Base-by-base conservation (phyloP, 306 rosid species). In the Hippophae rhamnoides region DNA sequence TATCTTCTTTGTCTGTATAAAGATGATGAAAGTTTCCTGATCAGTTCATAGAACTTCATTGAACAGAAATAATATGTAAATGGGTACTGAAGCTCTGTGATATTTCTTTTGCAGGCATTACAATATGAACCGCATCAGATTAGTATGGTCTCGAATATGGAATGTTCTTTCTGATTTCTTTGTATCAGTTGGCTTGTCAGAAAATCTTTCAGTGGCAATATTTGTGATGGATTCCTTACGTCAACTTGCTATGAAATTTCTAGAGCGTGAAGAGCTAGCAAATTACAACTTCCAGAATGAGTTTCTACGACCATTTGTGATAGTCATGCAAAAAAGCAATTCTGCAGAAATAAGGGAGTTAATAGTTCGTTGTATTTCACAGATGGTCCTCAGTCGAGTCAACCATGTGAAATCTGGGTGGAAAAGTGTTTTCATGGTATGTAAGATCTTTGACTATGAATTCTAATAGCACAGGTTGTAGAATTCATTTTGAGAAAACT, bases 141-240 rank as follows among this genome's bases (percentile, higher is more conserved):
- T 93, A 72, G 95, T 93, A 49, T 93, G 99, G 99, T 86, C 97
- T 68, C 97, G 97, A 66, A 93, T 93, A 64, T 93, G 99, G 99
- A 86, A 67, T 77, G 99, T 93, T 71, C 94, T 93, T 52, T 93
- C 99, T 12, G 99, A 88, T 70, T 93, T 93, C 82, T 88, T 93
- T 70, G 99, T 88, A n/a, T 86, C 97, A 47, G 97, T 93, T 77
- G 95, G 99, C 51, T 74, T 88, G 65, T 86, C 97, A 57, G 99
- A 88, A 76, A 93, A 93, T 71, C 86, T 93, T 14, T 93, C 99
- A 13, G 97, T 93, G 63, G 99, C 99, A 61, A 93, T 93, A 68
- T 93, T 93, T 84, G 99, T 86, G 48, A 93, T 93, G 90, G 99
- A 93, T 72, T 93, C 99, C 0, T 78, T 93, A 74, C 86, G 99